Percentiles rank a stretch among this genome's conserved stretches.
Conservation (phyloP, 108 stramenopile genomes). For the Stephanodiscus minutulus region DNA sequence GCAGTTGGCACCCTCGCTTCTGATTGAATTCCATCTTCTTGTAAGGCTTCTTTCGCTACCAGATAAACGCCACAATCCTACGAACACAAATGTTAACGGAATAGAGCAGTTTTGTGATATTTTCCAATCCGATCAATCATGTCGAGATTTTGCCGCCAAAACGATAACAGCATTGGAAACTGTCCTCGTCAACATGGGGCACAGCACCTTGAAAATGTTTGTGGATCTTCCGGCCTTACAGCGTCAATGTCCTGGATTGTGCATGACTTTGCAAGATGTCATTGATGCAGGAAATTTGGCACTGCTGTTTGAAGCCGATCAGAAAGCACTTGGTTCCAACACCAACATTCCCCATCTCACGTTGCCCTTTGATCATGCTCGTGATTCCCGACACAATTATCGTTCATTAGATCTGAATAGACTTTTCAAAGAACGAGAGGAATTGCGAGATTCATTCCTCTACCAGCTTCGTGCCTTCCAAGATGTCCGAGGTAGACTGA, state of each 20-base stretch:
- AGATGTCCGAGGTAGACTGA: slow-evolving; percentile 58
- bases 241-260: slow-evolving; percentile 24
- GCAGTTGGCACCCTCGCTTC: slow-evolving; percentile 68
- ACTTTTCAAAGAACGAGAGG: slow-evolving; percentile 79
- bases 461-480: slow-evolving; percentile 74
- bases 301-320: slow-evolving; percentile 31
- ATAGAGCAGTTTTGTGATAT: slow-evolving; percentile 19
- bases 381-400: slow-evolving; percentile 82
- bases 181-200: slow-evolving; percentile 36
- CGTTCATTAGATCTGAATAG: slow-evolving; percentile 49
- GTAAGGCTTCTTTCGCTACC: slow-evolving; percentile 56
- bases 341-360: slow-evolving; percentile 63
- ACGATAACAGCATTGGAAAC: slow-evolving; percentile 39
- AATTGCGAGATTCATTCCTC: slow-evolving; percentile 74
- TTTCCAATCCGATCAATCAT: slow-evolving; percentile 35
- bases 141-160: slow-evolving; percentile 47
- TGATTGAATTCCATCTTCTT: slow-evolving; percentile 75
- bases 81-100: background rate
- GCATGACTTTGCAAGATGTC: slow-evolving; percentile 23
- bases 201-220: slow-evolving; percentile 34
- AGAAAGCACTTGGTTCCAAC: slow-evolving; percentile 29
- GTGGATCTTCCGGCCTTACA: slow-evolving; percentile 23
- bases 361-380: slow-evolving; percentile 69
- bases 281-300: slow-evolving; percentile 20
- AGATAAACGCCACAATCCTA: background rate